Base-by-base conservation (phyloP, 371 early-diverging fungal species). In the Lichtheimia ornata region DNA sequence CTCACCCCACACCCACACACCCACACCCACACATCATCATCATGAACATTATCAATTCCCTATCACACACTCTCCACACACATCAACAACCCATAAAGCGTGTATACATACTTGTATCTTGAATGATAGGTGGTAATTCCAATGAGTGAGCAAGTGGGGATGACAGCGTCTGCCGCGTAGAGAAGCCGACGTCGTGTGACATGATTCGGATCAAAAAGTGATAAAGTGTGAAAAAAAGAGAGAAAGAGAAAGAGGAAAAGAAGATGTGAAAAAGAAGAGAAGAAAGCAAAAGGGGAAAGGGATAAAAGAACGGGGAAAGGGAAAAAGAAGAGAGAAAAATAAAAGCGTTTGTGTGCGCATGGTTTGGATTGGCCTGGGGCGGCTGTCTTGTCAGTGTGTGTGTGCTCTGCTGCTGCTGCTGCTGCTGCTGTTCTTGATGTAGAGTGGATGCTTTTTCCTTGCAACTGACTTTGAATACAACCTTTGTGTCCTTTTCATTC, bases 91-190 rank as follows among this genome's bases (percentile, higher is more conserved):
- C 28, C 7, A 4, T 28, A 35, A 35, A 9, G 11, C 2, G 9
- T 9, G 9, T 9, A 35, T 11, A 35, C 35, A 35, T 35, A 35
- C 35, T 35, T 35, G 35, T 35, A 35, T 35, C 35, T 35, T 35
- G 35, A 35, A 35, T 11, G 25, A 68, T 60, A 15, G 69, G 69
- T 55, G 69, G 64, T 54, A 68, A 64, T 53, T 68, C 69, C 56
- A 64, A 24, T 17, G 58, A 43, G 9, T 59, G 30, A 12, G 49
- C 53, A 11, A 57, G 22, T 44, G 56, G 58, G 18, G 67, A 60
- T 20, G 67, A 63, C 35, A 62, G 58, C 50, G 35, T 40, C 54
- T 40, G 20, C 54, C 9, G 18, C 54, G 54, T 35, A 30, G 14
- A 41, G 24, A 22, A 27, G 24, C 52, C 25, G 52, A 52, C 14